Evolutionary conservation across 2,329 filamentous ascomycete genomes (phyloP).

Genomic region (Drechslerella stenobrocha): DNA sequence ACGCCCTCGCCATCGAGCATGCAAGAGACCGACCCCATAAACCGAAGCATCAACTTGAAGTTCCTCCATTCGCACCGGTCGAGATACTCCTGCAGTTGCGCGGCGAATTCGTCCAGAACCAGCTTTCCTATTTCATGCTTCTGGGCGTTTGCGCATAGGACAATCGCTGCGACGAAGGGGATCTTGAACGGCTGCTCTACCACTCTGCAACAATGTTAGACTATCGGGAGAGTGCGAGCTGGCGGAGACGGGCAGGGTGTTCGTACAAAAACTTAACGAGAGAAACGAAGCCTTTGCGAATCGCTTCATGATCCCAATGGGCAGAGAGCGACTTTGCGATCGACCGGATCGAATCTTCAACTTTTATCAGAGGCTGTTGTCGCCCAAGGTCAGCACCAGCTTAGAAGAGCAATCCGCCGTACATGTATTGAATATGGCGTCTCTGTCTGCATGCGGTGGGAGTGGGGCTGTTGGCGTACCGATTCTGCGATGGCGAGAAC

Average conservation of each 20-base stretch:
- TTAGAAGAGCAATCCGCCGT: not conserved
- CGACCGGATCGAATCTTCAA: conserved; percentile 74
- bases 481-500: conserved; percentile 80
- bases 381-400: too few species aligned
- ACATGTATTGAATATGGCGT: not conserved
- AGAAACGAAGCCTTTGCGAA: conserved; percentile 72
- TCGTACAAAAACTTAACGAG: conserved; percentile 72
- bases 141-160: conserved; percentile 76
- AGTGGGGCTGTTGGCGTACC: conserved; percentile 54
- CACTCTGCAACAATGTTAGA: conserved; percentile 58
- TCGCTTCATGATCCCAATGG: conserved; percentile 80
- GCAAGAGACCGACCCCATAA: conserved; percentile 82
- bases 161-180: conserved; percentile 85
- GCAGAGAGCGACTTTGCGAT: conserved; percentile 78
- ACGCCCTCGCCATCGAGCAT: conserved; percentile 81
- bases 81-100: conserved; percentile 68
- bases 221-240: conserved; percentile 24
- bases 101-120: conserved; percentile 69
- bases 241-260: conserved; percentile 6
- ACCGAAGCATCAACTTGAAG: conserved; percentile 86
- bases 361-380: conserved; percentile 68
- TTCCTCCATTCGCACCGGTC: conserved; percentile 79
- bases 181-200: conserved; percentile 95
- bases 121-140: conserved; percentile 64
- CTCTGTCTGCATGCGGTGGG: not conserved